These are phyloP conservation scores for Suhomyces tanzawaensis DNA, from an alignment of 805 yeast species.

Conservation along the genomic window DNA sequence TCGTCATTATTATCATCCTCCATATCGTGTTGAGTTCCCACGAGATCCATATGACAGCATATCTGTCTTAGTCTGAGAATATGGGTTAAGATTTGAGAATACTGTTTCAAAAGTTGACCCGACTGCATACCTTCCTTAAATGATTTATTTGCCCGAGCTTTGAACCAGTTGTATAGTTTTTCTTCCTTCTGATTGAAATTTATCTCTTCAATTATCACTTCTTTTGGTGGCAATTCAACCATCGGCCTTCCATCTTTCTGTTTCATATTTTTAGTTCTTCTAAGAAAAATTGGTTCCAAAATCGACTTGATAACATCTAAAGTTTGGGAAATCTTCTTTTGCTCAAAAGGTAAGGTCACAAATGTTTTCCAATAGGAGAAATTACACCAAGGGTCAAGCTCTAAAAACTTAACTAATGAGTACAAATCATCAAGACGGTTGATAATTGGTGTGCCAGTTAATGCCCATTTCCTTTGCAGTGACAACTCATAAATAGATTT, in stretches of 20 bases:
- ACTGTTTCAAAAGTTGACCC: slow-evolving; percentile 70
- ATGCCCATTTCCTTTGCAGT: slow-evolving; percentile 72
- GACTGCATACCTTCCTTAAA: slow-evolving; percentile 56
- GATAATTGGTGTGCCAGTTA: slow-evolving; percentile 92
- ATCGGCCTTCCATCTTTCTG: slow-evolving; percentile 68
- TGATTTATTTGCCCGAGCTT: slow-evolving; percentile 61
- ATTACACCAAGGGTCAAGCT: slow-evolving; percentile 87
- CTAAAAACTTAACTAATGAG: slow-evolving; percentile 69
- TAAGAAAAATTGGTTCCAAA: slow-evolving; percentile 73
- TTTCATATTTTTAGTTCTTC: slow-evolving; percentile 86
- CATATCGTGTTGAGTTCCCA: slow-evolving; percentile 50
- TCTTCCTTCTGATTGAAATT: slow-evolving; percentile 65
- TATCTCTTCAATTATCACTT: slow-evolving; percentile 65
- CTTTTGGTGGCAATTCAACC: slow-evolving; percentile 75
- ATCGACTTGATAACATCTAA: slow-evolving; percentile 82
- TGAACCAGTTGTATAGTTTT: slow-evolving; percentile 64
- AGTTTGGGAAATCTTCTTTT: slow-evolving; percentile 66
- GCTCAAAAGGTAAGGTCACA: slow-evolving; percentile 79
- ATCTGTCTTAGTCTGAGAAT: slow-evolving; percentile 81
- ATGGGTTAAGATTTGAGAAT: slow-evolving; percentile 78
- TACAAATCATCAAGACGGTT: slow-evolving; percentile 84
- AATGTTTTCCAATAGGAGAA: slow-evolving; percentile 85
- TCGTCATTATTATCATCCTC: slow-evolving; percentile 40
- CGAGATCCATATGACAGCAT: slow-evolving; percentile 78
- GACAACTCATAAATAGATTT: slow-evolving; percentile 68